phyloP scores from a whole-genome alignment of 257 asterid species.

The Petrea volubilis region DNA sequence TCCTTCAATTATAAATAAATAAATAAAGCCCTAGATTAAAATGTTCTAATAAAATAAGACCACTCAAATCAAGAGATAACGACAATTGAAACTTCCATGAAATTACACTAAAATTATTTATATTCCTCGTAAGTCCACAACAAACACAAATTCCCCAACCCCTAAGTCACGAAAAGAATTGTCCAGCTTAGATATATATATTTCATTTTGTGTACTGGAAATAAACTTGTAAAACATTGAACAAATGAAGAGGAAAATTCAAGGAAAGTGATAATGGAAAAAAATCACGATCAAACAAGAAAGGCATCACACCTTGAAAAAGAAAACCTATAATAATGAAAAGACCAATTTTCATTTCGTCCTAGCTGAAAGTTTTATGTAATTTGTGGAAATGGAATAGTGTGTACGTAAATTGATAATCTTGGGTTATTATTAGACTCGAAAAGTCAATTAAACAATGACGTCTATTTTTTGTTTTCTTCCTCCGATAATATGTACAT shows the following conservation, averaged over 20 bases:
- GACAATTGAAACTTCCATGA: slow-evolving; percentile 26
- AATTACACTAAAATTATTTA: slow-evolving; percentile 4
- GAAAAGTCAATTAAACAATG: too few species aligned
- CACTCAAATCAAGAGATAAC: neutral
- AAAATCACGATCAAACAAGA: neutral
- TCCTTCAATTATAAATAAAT: neutral
- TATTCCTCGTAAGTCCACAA: slow-evolving; percentile 21
- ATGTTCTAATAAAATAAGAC: neutral
- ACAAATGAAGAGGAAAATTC: slow-evolving; percentile 19
- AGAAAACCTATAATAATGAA: neutral
- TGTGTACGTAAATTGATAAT: too few species aligned
- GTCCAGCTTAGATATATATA: slow-evolving; percentile 2
- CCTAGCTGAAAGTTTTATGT: neutral
- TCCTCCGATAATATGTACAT: too few species aligned
- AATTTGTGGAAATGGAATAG: neutral
- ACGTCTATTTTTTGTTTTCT: too few species aligned
- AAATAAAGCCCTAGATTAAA: neutral
- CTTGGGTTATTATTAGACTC: too few species aligned
- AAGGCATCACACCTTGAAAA: neutral
- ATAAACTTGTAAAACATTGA: neutral
- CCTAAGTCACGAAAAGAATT: slow-evolving; percentile 1
- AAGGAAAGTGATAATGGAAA: neutral
- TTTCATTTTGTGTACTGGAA: neutral
- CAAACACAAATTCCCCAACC: too few species aligned
- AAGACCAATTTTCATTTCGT: neutral